Evolutionary conservation across 176 grass and related monocot species (phyloP).

Genomic region (Saccharum officinarum): DNA sequence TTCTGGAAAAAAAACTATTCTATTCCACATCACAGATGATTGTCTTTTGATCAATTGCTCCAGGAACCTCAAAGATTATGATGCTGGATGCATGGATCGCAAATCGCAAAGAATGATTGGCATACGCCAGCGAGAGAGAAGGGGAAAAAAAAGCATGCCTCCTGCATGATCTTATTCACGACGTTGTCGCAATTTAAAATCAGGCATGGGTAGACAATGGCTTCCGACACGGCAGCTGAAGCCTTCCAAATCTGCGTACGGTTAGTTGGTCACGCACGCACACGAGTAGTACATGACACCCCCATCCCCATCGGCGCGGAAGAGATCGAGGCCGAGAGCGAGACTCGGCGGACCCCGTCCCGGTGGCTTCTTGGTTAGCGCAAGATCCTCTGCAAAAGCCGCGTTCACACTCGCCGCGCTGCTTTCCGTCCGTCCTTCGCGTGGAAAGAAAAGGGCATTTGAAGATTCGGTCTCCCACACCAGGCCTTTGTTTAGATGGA

Average conservation of each 20-base stretch:
- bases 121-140: too few species aligned
- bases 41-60: background rate
- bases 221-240: background rate
- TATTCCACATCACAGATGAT: background rate
- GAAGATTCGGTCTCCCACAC: slow-evolving; percentile 20
- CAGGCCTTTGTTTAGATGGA: too few species aligned
- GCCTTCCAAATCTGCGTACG: background rate
- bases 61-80: background rate
- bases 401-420: slow-evolving; percentile 29
- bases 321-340: background rate
- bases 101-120: background rate
- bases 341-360: background rate
- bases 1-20: background rate
- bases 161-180: background rate
- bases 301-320: background rate
- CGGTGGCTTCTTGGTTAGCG: background rate
- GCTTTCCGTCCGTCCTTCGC: background rate
- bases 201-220: background rate
- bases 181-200: background rate
- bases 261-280: background rate
- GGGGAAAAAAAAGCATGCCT: too few species aligned
- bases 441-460: background rate
- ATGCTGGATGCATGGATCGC: background rate
- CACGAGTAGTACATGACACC: too few species aligned
- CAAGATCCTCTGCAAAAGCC: slow-evolving; percentile 38